Evolutionary conservation across 1,284 basidiomycete genomes (phyloP).

Genomic region (Naganishia liquefaciens): DNA sequence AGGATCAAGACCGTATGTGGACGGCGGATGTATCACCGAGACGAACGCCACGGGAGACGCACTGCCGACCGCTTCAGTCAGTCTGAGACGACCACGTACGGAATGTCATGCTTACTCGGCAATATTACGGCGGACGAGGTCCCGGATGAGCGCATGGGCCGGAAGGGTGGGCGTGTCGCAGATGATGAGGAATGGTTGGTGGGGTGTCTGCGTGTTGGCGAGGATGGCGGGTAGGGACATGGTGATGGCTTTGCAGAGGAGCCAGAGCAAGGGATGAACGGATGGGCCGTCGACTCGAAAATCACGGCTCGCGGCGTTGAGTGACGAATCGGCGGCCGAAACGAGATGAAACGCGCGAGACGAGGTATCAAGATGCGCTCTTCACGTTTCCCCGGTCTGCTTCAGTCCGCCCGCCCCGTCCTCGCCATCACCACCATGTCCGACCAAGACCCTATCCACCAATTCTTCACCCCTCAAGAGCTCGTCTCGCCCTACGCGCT

Average conservation of each 20-base stretch:
- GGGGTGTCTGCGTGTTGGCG: slow-evolving; percentile 43
- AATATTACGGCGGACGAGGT: slow-evolving; percentile 17
- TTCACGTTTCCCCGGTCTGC: not conserved
- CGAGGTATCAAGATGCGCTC: not conserved
- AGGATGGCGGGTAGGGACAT: slow-evolving; percentile 35
- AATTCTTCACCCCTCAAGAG: slow-evolving; percentile 73
- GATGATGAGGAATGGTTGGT: slow-evolving; percentile 48
- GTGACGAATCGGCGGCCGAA: slow-evolving; percentile 21
- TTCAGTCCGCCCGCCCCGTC: not conserved
- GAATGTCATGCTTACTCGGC: slow-evolving; percentile 21
- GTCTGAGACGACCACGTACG: not conserved
- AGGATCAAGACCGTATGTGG: slow-evolving; percentile 13
- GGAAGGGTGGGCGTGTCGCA: slow-evolving; percentile 26
- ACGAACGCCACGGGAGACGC: slow-evolving; percentile 3
- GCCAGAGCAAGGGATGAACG: not conserved
- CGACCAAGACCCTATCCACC: slow-evolving; percentile 66
- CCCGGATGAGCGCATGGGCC: slow-evolving; percentile 25
- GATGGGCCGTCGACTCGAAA: not conserved
- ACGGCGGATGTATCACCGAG: slow-evolving; percentile 22
- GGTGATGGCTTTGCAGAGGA: not conserved
- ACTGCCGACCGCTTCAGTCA: not conserved
- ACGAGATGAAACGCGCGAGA: not conserved
- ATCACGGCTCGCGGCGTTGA: not conserved
- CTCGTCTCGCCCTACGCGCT: slow-evolving; percentile 34
- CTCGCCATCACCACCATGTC: slow-evolving; percentile 56